These are phyloP conservation scores for Parmelia sp. DNA, from an alignment of 495 filamentous ascomycete species.

Conservation along the genomic window DNA sequence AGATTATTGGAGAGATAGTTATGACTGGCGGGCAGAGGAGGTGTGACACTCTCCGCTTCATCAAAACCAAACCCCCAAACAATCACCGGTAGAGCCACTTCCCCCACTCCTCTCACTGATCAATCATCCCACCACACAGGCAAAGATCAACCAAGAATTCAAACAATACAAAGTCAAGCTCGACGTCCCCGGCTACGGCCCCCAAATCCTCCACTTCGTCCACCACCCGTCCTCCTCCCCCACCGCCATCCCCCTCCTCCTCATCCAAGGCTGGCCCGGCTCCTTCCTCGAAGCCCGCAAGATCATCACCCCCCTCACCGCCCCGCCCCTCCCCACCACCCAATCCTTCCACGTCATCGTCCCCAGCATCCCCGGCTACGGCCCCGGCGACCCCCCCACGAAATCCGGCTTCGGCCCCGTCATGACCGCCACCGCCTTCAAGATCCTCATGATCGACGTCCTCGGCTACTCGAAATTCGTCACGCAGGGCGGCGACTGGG, in stretches of 20 bases:
- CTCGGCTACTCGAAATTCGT: slow-evolving; percentile 33
- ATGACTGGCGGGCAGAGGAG: slow-evolving; percentile 36
- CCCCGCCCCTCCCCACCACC: slow-evolving; percentile 9
- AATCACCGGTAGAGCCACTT: too few relatives aligned
- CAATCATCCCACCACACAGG: background rate
- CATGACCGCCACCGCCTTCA: slow-evolving; percentile 26
- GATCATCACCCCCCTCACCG: slow-evolving; percentile 23
- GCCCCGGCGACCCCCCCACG: slow-evolving; percentile 26
- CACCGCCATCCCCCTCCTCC: slow-evolving; percentile 33
- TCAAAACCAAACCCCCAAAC: too few relatives aligned
- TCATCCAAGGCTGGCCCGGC: slow-evolving; percentile 38
- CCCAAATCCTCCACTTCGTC: slow-evolving; percentile 21
- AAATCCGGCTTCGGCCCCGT: slow-evolving; percentile 26
- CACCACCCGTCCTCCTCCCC: slow-evolving; percentile 23
- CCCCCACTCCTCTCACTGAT: background rate
- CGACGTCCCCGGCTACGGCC: slow-evolving; percentile 21
- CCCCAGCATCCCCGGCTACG: slow-evolving; percentile 31
- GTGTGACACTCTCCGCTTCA: slow-evolving; percentile 6
- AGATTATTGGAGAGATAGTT: slow-evolving; percentile 43
- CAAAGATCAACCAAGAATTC: slow-evolving; percentile 22
- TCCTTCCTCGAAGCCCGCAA: slow-evolving; percentile 35
- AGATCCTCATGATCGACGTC: slow-evolving; percentile 31
- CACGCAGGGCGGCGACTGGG: slow-evolving; percentile 37
- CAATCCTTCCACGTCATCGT: slow-evolving; percentile 31
- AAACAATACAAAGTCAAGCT: slow-evolving; percentile 21